phyloP scores from a whole-genome alignment of 495 filamentous ascomycete genomes.

The Podospora pseudocomata region DNA sequence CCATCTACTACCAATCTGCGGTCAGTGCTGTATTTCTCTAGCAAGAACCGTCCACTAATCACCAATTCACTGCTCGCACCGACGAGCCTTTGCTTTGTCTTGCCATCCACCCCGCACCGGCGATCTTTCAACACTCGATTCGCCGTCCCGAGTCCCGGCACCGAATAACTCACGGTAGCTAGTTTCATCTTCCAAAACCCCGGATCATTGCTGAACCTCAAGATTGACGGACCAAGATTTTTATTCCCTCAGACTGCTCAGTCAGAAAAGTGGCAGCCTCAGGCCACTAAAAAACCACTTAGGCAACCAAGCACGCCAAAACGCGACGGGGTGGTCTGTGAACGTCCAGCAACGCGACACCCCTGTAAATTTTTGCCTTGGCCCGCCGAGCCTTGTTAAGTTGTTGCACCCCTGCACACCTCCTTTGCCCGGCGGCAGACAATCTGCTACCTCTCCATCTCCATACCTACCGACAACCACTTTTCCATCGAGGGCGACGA shows the following conservation, averaged over 20 bases:
- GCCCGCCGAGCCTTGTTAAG: conserved; percentile 11
- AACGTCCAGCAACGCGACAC: conserved; percentile 21
- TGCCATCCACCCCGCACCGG: not conserved
- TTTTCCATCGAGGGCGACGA: conserved; percentile 3
- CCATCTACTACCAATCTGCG: no score
- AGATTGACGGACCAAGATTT: not conserved
- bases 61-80: not conserved
- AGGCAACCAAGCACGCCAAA: conserved; percentile 15
- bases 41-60: no score
- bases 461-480: conserved; percentile 9
- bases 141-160: no score
- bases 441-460: not conserved
- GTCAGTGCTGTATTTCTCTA: not conserved
- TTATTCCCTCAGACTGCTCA: not conserved
- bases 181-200: not conserved
- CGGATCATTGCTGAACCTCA: no score
- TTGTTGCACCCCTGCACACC: not conserved
- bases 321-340: conserved; percentile 20
- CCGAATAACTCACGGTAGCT: not conserved
- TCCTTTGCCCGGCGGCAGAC: not conserved
- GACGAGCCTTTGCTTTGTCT: not conserved
- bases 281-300: conserved; percentile 15
- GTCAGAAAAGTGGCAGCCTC: conserved; percentile 9
- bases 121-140: not conserved
- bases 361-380: conserved; percentile 18